Conservation (phyloP, 225 moss, liverwort and hornwort species). For the Physcomitrium patens region DNA sequence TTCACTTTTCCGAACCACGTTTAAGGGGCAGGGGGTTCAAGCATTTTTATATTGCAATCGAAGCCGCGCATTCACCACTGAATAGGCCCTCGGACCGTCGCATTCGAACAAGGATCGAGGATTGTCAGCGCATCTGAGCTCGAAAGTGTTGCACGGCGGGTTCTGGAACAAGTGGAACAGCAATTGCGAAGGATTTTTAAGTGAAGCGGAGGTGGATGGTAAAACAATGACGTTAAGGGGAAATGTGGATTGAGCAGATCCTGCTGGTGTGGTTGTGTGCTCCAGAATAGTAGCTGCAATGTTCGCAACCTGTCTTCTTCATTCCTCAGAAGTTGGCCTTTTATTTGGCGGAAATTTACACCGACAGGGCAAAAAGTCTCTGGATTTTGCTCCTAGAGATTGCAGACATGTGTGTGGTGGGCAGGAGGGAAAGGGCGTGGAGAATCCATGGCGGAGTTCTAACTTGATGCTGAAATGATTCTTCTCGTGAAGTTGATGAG, state of each 20-base stretch:
- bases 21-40: too few relatives aligned
- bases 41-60: too few relatives aligned
- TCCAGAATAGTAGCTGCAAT: not conserved
- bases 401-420: constrained; percentile 13
- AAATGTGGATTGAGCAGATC: constrained; percentile 29
- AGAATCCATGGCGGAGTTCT: constrained; percentile 15
- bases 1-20: too few relatives aligned
- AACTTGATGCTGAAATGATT: not conserved
- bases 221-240: constrained; percentile 17
- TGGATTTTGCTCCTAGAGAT: constrained; percentile 2
- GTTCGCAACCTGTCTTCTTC: not conserved
- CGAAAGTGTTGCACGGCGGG: too few relatives aligned
- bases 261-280: constrained; percentile 1
- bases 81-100: too few relatives aligned
- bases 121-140: too few relatives aligned
- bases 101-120: too few relatives aligned
- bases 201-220: too few relatives aligned
- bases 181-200: too few relatives aligned
- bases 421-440: constrained; percentile 1
- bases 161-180: too few relatives aligned
- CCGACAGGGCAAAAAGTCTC: not conserved
- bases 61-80: too few relatives aligned
- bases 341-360: constrained; percentile 16
- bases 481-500: not conserved
- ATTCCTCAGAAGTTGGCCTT: not conserved